Evolutionary conservation across 1,139 yeast species (phyloP).

Genomic region (Suhomyces guaymorum): DNA sequence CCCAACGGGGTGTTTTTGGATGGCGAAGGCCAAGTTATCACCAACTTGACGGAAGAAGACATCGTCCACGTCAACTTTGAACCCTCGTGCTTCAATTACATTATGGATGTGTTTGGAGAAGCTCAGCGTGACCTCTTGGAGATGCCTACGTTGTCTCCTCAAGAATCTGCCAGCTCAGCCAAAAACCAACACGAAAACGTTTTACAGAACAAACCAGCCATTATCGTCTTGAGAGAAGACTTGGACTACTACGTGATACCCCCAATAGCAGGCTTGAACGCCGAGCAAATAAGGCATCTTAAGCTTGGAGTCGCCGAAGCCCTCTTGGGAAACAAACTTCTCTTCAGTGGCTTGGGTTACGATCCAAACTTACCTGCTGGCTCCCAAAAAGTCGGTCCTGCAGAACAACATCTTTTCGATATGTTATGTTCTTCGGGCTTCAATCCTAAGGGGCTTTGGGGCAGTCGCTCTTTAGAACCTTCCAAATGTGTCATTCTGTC

Average conservation of each 20-base stretch:
- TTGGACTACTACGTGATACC: conserved; percentile 92
- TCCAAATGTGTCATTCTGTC: conserved; percentile 84
- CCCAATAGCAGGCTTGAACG: conserved; percentile 52
- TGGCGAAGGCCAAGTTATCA: conserved; percentile 69
- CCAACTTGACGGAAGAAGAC: conserved; percentile 74
- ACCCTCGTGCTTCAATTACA: conserved; percentile 82
- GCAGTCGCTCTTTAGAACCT: conserved; percentile 82
- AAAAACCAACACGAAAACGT: conserved; percentile 43
- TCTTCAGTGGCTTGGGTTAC: conserved; percentile 73
- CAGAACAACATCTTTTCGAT: conserved; percentile 91
- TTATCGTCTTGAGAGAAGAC: conserved; percentile 91
- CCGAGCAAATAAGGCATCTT: conserved; percentile 58
- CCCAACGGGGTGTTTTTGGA: conserved; percentile 90
- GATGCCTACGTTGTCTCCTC: conserved; percentile 30
- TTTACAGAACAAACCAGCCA: conserved; percentile 79
- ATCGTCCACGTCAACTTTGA: conserved; percentile 81
- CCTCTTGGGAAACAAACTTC: conserved; percentile 55
- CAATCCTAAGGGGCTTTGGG: conserved; percentile 72
- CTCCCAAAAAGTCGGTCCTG: conserved; percentile 70
- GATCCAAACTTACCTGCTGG: conserved; percentile 29
- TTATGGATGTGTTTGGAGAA: conserved; percentile 61
- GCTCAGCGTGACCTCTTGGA: conserved; percentile 43
- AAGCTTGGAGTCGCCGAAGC: conserved; percentile 63
- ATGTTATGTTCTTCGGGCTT: conserved; percentile 95
- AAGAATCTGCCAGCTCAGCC: conserved; percentile 13